Conservation (phyloP, 1,139 yeast genomes). For the Blastobotrys elegans region DNA sequence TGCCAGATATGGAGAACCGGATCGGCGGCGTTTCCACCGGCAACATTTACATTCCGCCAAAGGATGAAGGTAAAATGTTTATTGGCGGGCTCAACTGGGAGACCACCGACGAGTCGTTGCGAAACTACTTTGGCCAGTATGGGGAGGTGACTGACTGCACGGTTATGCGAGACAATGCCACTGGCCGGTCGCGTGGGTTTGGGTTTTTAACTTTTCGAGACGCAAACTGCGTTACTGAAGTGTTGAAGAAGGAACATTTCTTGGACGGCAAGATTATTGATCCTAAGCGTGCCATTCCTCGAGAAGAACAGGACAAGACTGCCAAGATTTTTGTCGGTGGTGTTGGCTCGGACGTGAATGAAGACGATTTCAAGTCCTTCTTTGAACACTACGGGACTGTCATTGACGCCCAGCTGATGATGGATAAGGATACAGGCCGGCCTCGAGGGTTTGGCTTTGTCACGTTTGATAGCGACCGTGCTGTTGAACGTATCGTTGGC, state of each 20-base stretch:
- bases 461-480: conserved; percentile 92
- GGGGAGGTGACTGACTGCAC: conserved; percentile 90
- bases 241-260: conserved; percentile 80
- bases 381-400: conserved; percentile 89
- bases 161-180: conserved; percentile 85
- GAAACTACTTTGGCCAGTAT: conserved; percentile 77
- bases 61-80: conserved; percentile 82
- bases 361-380: conserved; percentile 81
- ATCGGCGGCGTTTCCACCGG: conserved; percentile 36
- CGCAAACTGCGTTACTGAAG: conserved; percentile 79
- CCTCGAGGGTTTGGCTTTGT: conserved; percentile 98
- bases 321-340: conserved; percentile 99
- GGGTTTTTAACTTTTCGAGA: conserved; percentile 89
- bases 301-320: conserved; percentile 96
- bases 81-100: conserved; percentile 99
- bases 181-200: conserved; percentile 95
- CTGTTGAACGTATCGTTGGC: conserved; percentile 87
- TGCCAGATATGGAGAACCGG: conserved; percentile 16
- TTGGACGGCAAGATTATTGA: conserved; percentile 96
- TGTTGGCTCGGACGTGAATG: conserved; percentile 92
- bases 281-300: conserved; percentile 96
- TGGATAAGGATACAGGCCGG: conserved; percentile 96
- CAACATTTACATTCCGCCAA: conserved; percentile 39
- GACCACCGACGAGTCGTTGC: conserved; percentile 76
- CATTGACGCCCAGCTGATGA: conserved; percentile 95